A percentile compares a stretch with the other conserved stretches of the same genome.
Evolutionary conservation across 2,329 filamentous ascomycete species (phyloP).

Genomic region (Plenodomus biglobosus): DNA sequence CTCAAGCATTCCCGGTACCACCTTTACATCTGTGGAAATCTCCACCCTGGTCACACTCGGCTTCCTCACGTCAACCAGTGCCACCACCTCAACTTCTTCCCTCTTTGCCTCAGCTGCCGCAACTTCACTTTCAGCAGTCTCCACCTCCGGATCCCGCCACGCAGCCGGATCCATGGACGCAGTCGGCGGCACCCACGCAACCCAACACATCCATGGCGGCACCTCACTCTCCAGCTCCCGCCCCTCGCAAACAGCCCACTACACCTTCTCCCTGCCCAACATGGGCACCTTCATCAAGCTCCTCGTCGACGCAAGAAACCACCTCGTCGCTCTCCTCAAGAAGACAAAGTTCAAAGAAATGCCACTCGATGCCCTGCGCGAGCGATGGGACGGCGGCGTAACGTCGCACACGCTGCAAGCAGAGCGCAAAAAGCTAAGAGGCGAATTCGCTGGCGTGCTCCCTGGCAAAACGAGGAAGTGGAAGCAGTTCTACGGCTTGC

Average conservation of each 20-base stretch:
- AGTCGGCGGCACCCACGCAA: conserved; percentile 67
- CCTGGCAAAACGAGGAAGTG: conserved; percentile 68
- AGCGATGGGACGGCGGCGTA: conserved; percentile 72
- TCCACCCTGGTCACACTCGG: conserved; percentile 65
- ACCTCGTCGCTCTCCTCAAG: conserved; percentile 63
- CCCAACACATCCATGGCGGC: conserved; percentile 69
- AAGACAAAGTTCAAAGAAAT: conserved; percentile 63
- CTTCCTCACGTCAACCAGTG: conserved; percentile 59
- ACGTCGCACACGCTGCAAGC: conserved; percentile 49
- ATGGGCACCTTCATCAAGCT: conserved; percentile 70
- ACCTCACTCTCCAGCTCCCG: conserved; percentile 39
- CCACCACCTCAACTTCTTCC: conserved; percentile 39
- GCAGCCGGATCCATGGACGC: conserved; percentile 69
- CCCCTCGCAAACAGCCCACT: conserved; percentile 33
- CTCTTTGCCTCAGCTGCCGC: conserved; percentile 48
- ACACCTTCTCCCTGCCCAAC: conserved; percentile 64
- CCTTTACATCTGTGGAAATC: conserved; percentile 53
- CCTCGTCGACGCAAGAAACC: conserved; percentile 61
- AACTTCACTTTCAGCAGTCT: conserved; percentile 58
- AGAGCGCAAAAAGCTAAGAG: conserved; percentile 55
- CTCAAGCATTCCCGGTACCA: conserved; percentile 44
- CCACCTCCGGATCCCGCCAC: conserved; percentile 62
- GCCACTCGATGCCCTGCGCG: conserved; percentile 62
- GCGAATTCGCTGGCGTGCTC: conserved; percentile 60
- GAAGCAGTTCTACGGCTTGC: conserved; percentile 68